These are phyloP conservation scores for Corylus heterophylla DNA, from an alignment of 306 rosid species.

Conservation along the genomic window DNA sequence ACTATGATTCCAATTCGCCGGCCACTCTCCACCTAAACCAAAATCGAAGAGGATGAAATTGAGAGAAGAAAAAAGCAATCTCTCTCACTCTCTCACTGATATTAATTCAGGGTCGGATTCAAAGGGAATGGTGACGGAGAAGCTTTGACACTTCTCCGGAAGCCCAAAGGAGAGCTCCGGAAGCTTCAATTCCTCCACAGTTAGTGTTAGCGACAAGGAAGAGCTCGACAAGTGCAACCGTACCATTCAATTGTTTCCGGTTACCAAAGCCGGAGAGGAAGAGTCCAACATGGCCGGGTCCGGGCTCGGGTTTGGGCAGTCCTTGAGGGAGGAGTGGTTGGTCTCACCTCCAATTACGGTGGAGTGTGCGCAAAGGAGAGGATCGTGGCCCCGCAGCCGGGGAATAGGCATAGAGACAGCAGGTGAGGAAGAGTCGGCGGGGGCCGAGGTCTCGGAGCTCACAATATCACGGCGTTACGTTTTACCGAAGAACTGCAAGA, in stretches of 20 bases:
- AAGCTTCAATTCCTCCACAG: conserved; percentile 63
- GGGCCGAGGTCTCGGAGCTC: conserved; percentile 95
- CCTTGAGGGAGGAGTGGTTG: conserved; percentile 41
- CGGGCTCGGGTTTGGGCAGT: background rate
- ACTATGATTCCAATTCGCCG: conserved; percentile 5
- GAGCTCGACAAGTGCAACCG: conserved; percentile 17
- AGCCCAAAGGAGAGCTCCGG: conserved; percentile 64
- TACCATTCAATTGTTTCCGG: conserved; percentile 72
- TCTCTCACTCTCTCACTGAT: background rate
- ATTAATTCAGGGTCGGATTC: conserved; percentile 29
- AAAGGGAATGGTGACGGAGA: conserved; percentile 21
- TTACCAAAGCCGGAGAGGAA: conserved; percentile 21
- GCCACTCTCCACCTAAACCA: background rate
- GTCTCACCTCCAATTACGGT: conserved; percentile 32
- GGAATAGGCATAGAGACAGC: conserved; percentile 29
- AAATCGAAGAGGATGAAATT: background rate
- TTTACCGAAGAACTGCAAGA: conserved; percentile 85
- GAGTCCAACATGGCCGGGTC: conserved; percentile 19
- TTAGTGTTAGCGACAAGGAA: conserved; percentile 48
- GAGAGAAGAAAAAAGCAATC: background rate
- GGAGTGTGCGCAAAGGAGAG: conserved; percentile 30
- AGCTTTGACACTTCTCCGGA: conserved; percentile 30
- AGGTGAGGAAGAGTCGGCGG: conserved; percentile 74
- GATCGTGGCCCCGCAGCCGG: conserved; percentile 38
- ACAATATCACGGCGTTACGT: conserved; percentile 93